These are phyloP conservation scores for Gautieria morchelliformis DNA, from an alignment of 768 basidiomycete genomes.

Conservation along the genomic window DNA sequence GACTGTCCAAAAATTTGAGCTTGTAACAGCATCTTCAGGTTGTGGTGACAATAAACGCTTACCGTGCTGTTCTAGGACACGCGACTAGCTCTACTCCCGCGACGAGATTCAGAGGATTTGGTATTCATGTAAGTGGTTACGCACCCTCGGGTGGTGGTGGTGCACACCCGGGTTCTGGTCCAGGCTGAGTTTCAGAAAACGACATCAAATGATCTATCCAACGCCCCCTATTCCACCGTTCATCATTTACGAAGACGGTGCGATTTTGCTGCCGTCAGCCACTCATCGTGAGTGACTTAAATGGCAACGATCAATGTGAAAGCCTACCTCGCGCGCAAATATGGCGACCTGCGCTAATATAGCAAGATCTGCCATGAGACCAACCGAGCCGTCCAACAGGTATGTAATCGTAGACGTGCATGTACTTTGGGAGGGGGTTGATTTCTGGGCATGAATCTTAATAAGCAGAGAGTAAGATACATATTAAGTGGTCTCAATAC, in stretches of 20 bases:
- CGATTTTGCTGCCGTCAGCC: conserved; percentile 37
- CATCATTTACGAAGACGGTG: conserved; percentile 62
- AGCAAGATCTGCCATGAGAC: conserved; percentile 56
- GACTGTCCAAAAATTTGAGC: conserved; percentile 26
- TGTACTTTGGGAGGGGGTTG: conserved; percentile 6
- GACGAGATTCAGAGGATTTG: not conserved
- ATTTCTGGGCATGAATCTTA: conserved; percentile 16
- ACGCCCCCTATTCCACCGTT: conserved; percentile 67
- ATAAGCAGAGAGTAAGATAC: conserved; percentile 19
- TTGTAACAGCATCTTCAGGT: no score
- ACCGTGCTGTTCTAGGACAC: conserved; percentile 64
- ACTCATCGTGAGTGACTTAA: not conserved
- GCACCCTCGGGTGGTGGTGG: conserved; percentile 56
- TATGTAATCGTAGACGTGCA: conserved; percentile 66
- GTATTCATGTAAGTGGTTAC: conserved; percentile 1
- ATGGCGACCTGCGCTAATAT: conserved; percentile 59
- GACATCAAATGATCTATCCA: conserved; percentile 63
- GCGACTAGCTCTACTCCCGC: conserved; percentile 48
- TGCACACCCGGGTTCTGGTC: conserved; percentile 54
- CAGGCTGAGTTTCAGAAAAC: conserved; percentile 41
- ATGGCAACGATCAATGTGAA: not conserved
- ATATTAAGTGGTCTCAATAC: conserved; percentile 10
- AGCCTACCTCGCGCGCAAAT: conserved; percentile 50
- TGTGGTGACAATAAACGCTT: conserved; percentile 14
- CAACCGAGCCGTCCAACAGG: conserved; percentile 57